phyloP scores from a whole-genome alignment of 352 stramenopile species.

The Pythium phragmiticola region DNA sequence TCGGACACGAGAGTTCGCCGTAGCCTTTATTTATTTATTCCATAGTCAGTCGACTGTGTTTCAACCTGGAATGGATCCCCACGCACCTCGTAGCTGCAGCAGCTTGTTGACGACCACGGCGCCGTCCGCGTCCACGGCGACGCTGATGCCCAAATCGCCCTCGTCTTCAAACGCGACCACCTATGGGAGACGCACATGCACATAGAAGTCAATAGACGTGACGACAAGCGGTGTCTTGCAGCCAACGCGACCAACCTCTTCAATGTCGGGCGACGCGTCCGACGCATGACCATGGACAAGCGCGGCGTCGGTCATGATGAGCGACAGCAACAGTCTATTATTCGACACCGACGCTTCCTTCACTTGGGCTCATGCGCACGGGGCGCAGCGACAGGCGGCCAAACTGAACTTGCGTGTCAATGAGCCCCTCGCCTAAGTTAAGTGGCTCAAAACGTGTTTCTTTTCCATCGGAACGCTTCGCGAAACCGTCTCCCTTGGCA shows the following conservation, averaged over 20 bases:
- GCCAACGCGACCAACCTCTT: neutral
- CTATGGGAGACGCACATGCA: neutral
- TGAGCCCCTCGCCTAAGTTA: neutral
- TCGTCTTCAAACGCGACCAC: conserved; percentile 23
- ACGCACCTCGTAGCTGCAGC: conserved; percentile 18
- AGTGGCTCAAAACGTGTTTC: too few species aligned
- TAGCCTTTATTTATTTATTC: conserved; percentile 24
- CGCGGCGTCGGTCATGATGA: conserved; percentile 1
- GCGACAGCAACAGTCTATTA: too few species aligned
- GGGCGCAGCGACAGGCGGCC: neutral
- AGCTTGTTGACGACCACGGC: conserved; percentile 34
- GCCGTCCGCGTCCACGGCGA: conserved; percentile 31
- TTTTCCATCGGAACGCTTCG: neutral
- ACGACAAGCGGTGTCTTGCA: too few species aligned
- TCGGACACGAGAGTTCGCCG: conserved; percentile 29
- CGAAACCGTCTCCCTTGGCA: conserved; percentile 3
- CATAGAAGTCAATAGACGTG: neutral
- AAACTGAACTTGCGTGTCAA: conserved; percentile 1
- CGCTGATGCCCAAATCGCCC: conserved; percentile 35
- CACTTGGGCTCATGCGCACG: too few species aligned
- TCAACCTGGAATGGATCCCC: neutral
- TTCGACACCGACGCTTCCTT: neutral
- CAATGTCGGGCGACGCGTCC: neutral
- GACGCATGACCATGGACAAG: neutral
- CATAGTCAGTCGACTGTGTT: too few species aligned